Percentiles rank a stretch among this genome's conserved stretches.
Evolutionary conservation across 371 early-diverging fungal genomes (phyloP).

Genomic region (Antonospora locustae): DNA sequence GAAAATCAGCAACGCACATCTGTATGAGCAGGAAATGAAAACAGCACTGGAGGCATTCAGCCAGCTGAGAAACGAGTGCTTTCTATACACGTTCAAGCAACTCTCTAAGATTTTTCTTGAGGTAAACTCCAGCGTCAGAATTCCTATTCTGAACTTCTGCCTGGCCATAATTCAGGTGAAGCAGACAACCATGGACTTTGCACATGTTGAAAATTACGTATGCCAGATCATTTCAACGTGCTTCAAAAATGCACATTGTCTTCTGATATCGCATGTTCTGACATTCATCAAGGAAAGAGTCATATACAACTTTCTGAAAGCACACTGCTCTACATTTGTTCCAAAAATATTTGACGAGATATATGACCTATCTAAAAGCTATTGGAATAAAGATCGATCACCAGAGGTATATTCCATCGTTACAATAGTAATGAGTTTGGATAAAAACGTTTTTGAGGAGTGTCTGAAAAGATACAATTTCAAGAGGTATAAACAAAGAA

Average conservation of each 20-base stretch:
- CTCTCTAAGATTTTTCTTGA: too few species aligned
- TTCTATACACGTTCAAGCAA: too few species aligned
- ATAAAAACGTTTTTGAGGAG: slow-evolving; percentile 12
- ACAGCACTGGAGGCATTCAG: too few species aligned
- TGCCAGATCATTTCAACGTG: too few species aligned
- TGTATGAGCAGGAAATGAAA: too few species aligned
- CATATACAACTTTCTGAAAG: background rate
- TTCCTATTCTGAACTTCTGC: too few species aligned
- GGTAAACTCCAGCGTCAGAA: too few species aligned
- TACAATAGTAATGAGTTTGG: slow-evolving; percentile 8
- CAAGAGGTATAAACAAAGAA: slow-evolving; percentile 2
- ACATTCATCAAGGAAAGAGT: background rate
- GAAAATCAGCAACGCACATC: too few species aligned
- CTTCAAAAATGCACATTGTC: slow-evolving; percentile 3
- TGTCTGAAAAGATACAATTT: slow-evolving; percentile 18
- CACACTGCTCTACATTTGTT: slow-evolving; percentile 1
- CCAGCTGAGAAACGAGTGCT: too few species aligned
- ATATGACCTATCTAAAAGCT: slow-evolving; percentile 11
- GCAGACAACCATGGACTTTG: too few species aligned
- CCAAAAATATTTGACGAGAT: slow-evolving; percentile 21
- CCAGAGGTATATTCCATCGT: slow-evolving; percentile 6
- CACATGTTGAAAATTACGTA: too few species aligned
- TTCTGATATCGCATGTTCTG: slow-evolving; percentile 3
- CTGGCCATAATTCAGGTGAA: too few species aligned
- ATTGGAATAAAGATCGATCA: slow-evolving; percentile 9